Base-by-base conservation (phyloP, 148 eudicot species). In the Fagopyrum tataricum region DNA sequence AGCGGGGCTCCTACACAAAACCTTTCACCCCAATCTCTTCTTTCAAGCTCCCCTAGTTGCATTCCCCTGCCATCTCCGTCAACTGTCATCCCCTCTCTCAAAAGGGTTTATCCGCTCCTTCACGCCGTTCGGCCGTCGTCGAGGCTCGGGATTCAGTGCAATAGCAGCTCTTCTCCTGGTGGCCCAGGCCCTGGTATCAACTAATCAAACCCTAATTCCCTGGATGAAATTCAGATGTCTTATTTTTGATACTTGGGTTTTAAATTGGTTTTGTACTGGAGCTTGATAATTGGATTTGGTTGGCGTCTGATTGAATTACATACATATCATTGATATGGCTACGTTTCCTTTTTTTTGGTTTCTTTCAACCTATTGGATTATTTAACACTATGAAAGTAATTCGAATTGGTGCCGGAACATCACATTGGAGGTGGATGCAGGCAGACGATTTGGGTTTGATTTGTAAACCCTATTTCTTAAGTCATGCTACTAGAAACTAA, bases 141-240 rank as follows among this genome's bases (percentile, higher is more conserved):
- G 18, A 61, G 68, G 75, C 67, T 62, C 70, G n/a, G 44, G 17
- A 51, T 48, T 52, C 56, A 46, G 48, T 82, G 84, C 77, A 75
- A 72, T 49, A 53, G 84, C 76, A 78, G 76, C 81, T 46, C 67
- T 44, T 40, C 75, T 26, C 77, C 79, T 17, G 79, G 81, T 67
- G 79, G 77, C 61, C 79, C 84, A 24, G 78, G 75, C 53, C 73
- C 74, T 52, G 82, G 82, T 76, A 78, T 43, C 39, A 2, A 56
- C 43, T 2, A 10, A 17, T 59, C 9, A 20, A 66, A 13, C 76
- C 41, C 53, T 61, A 21, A 31, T 24, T 73, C 31, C 6, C 39
- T 43, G 23, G 14, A 58, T 58, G 64, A 58, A 58, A 9, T 58
- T 23, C 18, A 3, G 23, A 5, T 52, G 20, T 17, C 7, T 52